Percentiles rank a stretch among this genome's conserved stretches.
Evolutionary conservation across 2,329 filamentous ascomycete genomes (phyloP).

Genomic region (Neopestalotiopsis sp.): DNA sequence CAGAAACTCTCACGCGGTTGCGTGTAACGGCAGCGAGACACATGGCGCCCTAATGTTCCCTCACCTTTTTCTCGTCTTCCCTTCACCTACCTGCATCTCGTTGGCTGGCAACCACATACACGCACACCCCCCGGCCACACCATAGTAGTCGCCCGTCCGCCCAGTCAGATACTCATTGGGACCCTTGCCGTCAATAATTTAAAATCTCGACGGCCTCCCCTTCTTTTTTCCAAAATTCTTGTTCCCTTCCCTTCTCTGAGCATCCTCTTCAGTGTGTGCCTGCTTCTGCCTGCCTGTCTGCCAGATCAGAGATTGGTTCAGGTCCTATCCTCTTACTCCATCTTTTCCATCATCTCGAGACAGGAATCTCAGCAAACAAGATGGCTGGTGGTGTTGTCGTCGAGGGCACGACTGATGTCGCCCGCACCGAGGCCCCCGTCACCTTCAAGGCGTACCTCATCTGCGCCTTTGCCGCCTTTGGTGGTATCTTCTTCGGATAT

Average conservation of each 20-base stretch:
- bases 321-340: not conserved
- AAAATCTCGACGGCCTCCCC: conserved; percentile 6
- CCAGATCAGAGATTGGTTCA: conserved; percentile 14
- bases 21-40: conserved; percentile 15
- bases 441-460: conserved; percentile 56
- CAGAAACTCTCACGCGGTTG: not conserved
- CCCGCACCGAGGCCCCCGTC: conserved; percentile 62
- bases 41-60: conserved; percentile 2
- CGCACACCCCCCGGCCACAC: not conserved
- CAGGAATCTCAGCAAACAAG: conserved; percentile 12
- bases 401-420: conserved; percentile 51
- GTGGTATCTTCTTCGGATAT: conserved; percentile 46
- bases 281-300: not conserved
- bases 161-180: not conserved
- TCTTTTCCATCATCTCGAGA: not conserved
- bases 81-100: not conserved
- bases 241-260: not conserved
- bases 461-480: conserved; percentile 39
- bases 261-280: conserved; percentile 1
- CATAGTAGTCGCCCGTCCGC: not conserved
- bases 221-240: not conserved
- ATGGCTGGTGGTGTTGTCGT: conserved; percentile 36
- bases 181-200: conserved; percentile 12
- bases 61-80: not conserved
- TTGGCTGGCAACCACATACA: not conserved